Conservation (phyloP, 1,284 basidiomycete genomes). For the Apiotrichum sp. region DNA sequence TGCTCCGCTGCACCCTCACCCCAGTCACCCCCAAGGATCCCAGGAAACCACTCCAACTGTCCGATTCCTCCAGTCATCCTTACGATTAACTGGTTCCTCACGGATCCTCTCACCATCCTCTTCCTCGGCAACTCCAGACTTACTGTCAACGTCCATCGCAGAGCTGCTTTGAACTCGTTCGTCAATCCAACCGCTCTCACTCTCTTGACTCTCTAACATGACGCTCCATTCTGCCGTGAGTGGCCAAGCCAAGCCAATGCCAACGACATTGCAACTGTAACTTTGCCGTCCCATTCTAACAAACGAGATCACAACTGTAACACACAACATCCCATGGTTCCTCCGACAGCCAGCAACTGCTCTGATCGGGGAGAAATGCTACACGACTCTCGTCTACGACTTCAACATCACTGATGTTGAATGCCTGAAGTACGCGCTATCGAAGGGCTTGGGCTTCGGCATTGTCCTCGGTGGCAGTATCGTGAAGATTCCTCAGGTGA, state of each 20-base stretch:
- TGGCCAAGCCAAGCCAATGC: background rate
- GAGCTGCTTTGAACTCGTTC: too few relatives aligned
- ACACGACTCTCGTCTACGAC: constrained; percentile 81
- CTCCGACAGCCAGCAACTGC: constrained; percentile 71
- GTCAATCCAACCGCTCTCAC: too few relatives aligned
- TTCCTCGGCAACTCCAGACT: too few relatives aligned
- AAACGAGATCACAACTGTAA: constrained; percentile 41
- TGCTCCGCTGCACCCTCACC: too few relatives aligned
- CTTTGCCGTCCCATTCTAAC: too few relatives aligned
- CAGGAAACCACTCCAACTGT: too few relatives aligned
- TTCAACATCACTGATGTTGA: constrained; percentile 72
- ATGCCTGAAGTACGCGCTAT: constrained; percentile 85
- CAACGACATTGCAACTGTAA: background rate
- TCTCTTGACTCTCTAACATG: constrained; percentile 1
- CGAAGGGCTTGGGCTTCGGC: constrained; percentile 85
- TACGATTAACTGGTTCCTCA: too few relatives aligned
- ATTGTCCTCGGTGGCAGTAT: constrained; percentile 88
- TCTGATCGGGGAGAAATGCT: constrained; percentile 86
- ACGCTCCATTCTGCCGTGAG: constrained; percentile 16
- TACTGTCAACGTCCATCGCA: too few relatives aligned
- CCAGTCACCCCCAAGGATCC: too few relatives aligned
- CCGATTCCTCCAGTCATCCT: too few relatives aligned
- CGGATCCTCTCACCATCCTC: too few relatives aligned
- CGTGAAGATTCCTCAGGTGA: constrained; percentile 83
- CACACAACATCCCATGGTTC: constrained; percentile 64